Evolutionary conservation across 768 basidiomycete species (phyloP).

Genomic region (Agrocybe praecox): DNA sequence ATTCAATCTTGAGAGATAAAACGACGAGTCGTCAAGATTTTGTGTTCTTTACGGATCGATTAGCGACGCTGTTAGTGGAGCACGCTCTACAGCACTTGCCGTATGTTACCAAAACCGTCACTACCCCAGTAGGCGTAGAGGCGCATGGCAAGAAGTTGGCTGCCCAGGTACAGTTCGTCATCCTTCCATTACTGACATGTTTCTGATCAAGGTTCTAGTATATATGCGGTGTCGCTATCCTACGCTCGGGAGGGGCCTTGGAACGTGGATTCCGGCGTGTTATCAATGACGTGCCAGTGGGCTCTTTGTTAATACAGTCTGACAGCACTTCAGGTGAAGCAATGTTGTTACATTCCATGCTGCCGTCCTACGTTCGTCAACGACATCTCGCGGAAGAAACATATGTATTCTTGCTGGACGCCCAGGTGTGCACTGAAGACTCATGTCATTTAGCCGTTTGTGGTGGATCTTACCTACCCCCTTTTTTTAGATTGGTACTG

Average conservation of each 20-base stretch:
- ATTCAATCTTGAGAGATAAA: conserved; percentile 80
- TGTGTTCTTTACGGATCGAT: conserved; percentile 87
- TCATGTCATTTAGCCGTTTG: not conserved
- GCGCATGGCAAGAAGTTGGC: conserved; percentile 64
- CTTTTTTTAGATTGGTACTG: conserved; percentile 79
- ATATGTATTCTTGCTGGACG: conserved; percentile 89
- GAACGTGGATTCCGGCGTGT: conserved; percentile 91
- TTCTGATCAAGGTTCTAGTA: conserved; percentile 39
- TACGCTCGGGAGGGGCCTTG: conserved; percentile 91
- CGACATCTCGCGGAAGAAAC: conserved; percentile 64
- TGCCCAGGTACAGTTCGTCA: conserved; percentile 49
- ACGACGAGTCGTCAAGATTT: conserved; percentile 82
- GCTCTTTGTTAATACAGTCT: conserved; percentile 90
- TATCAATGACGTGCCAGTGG: conserved; percentile 82
- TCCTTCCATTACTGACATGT: not conserved
- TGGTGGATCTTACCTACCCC: not conserved
- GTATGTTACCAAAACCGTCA: conserved; percentile 57
- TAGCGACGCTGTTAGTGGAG: conserved; percentile 85
- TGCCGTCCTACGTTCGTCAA: conserved; percentile 75
- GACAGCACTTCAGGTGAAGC: conserved; percentile 87
- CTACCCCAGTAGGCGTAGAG: conserved; percentile 65
- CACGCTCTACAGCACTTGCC: conserved; percentile 85
- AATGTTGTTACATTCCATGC: conserved; percentile 76
- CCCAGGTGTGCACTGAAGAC: conserved; percentile 56
- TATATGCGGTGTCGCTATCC: conserved; percentile 87